phyloP scores from a whole-genome alignment of 2,329 filamentous ascomycete species.

The Elsinoe ampelina region DNA sequence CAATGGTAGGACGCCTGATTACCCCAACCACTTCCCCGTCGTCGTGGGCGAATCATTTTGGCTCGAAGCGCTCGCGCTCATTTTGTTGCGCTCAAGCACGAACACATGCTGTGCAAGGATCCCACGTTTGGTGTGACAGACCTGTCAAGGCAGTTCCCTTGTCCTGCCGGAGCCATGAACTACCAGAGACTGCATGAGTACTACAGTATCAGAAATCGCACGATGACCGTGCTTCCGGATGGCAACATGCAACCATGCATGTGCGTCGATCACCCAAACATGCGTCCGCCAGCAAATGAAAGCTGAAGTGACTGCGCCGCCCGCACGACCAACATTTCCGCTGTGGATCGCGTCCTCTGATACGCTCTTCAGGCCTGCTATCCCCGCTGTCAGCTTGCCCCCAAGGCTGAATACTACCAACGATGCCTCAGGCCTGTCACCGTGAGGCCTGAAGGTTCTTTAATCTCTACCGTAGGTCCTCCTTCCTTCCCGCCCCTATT shows the following conservation, averaged over 20 bases:
- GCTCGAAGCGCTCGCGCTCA: neutral
- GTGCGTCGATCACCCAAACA: slow-evolving; percentile 2
- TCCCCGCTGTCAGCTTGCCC: slow-evolving; percentile 7
- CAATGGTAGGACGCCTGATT: neutral
- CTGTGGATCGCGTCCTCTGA: slow-evolving; percentile 4
- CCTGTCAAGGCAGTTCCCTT: neutral
- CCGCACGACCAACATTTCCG: slow-evolving; percentile 1
- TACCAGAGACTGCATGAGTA: too few relatives aligned
- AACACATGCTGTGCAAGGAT: neutral
- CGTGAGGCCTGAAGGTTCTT: neutral
- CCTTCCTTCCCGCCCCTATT: neutral
- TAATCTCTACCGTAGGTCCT: neutral
- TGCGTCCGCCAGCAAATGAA: neutral
- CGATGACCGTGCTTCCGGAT: neutral
- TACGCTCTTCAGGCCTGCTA: slow-evolving; percentile 4
- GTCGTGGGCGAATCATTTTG: neutral
- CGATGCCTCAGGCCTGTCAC: slow-evolving; percentile 1
- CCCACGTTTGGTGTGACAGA: neutral
- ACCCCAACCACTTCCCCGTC: neutral
- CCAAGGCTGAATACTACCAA: neutral
- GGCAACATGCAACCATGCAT: neutral
- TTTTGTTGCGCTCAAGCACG: neutral
- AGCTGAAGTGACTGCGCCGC: slow-evolving; percentile 4
- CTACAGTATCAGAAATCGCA: neutral
- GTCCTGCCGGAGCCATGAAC: neutral